phyloP scores from a whole-genome alignment of 768 basidiomycete genomes.

The Mycena maculata region DNA sequence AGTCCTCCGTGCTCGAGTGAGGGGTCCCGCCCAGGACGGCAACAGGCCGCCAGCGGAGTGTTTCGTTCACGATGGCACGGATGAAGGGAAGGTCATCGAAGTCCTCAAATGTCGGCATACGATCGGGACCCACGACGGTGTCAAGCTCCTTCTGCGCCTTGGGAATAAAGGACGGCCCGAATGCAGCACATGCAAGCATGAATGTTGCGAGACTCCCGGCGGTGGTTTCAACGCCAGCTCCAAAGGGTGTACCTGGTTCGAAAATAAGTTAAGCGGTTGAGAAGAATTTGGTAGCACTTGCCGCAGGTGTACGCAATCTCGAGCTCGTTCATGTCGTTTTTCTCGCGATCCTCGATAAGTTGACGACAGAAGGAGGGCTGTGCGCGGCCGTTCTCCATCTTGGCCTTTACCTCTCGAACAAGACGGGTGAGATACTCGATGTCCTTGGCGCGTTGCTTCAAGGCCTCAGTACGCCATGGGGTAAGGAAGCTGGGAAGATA shows the following conservation, averaged over 20 bases:
- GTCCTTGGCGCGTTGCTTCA: slow-evolving; percentile 48
- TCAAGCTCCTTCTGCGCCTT: slow-evolving; percentile 56
- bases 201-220: slow-evolving; percentile 47
- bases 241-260: slow-evolving; percentile 48
- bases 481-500: slow-evolving; percentile 49
- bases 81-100: slow-evolving; percentile 50
- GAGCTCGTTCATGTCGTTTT: slow-evolving; percentile 54
- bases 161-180: slow-evolving; percentile 43
- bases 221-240: slow-evolving; percentile 60
- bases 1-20: slow-evolving; percentile 52
- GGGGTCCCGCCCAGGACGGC: slow-evolving; percentile 50
- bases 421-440: slow-evolving; percentile 53
- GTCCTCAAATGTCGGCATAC: slow-evolving; percentile 53
- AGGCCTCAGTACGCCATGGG: slow-evolving; percentile 21
- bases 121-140: slow-evolving; percentile 46
- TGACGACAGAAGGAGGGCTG: slow-evolving; percentile 55
- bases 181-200: slow-evolving; percentile 42
- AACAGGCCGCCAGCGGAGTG: slow-evolving; percentile 51
- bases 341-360: slow-evolving; percentile 48
- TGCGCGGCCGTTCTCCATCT: slow-evolving; percentile 52
- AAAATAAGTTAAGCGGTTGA: neutral
- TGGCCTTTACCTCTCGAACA: slow-evolving; percentile 54
- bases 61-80: slow-evolving; percentile 53
- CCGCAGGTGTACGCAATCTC: slow-evolving; percentile 57
- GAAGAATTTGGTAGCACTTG: slow-evolving; percentile 32